Conservation (phyloP, 2,329 filamentous ascomycete species). For the Monosporascus sp. region DNA sequence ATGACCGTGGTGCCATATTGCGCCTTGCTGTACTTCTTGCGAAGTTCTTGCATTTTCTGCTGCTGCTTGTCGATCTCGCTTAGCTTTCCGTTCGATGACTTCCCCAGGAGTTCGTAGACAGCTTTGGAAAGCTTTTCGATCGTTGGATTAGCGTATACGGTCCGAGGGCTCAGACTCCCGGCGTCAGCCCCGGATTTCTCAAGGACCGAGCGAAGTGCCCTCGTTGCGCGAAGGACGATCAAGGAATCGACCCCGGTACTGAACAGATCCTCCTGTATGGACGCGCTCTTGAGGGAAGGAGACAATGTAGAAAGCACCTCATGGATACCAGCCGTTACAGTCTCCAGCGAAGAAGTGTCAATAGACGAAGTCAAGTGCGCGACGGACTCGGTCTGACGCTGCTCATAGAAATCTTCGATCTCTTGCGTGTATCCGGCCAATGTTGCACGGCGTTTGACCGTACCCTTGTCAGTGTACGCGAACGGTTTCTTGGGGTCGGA, state of each 20-base stretch:
- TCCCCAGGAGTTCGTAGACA: not conserved
- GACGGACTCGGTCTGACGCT: slow-evolving; percentile 10
- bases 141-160: slow-evolving; percentile 24
- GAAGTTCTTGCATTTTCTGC: slow-evolving; percentile 5
- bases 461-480: slow-evolving; percentile 40
- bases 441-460: slow-evolving; percentile 36
- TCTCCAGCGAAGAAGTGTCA: slow-evolving; percentile 17
- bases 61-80: not conserved
- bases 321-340: slow-evolving; percentile 14
- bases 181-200: not conserved
- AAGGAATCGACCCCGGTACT: slow-evolving; percentile 28
- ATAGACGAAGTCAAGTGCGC: slow-evolving; percentile 8
- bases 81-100: not conserved
- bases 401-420: slow-evolving; percentile 41
- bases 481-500: slow-evolving; percentile 38
- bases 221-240: not conserved
- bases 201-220: not conserved
- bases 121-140: not conserved
- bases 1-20: slow-evolving; percentile 24
- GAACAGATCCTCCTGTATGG: slow-evolving; percentile 20
- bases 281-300: slow-evolving; percentile 10
- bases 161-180: slow-evolving; percentile 7
- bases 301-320: slow-evolving; percentile 14
- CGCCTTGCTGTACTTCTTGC: slow-evolving; percentile 11
- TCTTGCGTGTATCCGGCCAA: slow-evolving; percentile 36